These are phyloP conservation scores for Fraxinus dipetala DNA, from an alignment of 305 asterid species.

Conservation along the genomic window DNA sequence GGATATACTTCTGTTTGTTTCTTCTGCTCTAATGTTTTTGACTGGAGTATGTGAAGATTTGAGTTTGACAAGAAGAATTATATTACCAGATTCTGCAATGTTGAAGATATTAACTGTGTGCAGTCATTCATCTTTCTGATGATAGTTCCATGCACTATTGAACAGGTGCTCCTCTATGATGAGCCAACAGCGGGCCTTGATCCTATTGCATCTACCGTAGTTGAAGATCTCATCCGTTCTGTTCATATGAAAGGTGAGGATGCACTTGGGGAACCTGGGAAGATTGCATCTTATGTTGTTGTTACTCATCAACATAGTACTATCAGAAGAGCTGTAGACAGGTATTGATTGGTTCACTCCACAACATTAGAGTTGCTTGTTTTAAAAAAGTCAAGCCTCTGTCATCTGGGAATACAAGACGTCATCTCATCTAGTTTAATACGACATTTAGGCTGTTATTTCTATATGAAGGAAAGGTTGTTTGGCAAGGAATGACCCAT, in stretches of 20 bases:
- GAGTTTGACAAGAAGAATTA: not conserved
- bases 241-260: slow-evolving; percentile 81
- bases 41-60: not conserved
- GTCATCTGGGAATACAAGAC: not conserved
- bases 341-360: slow-evolving; percentile 43
- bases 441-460: slow-evolving; percentile 60
- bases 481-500: slow-evolving; percentile 96
- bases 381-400: slow-evolving; percentile 15
- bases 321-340: slow-evolving; percentile 89
- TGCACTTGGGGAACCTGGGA: slow-evolving; percentile 82
- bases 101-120: not conserved
- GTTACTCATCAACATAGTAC: slow-evolving; percentile 99
- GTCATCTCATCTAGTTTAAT: slow-evolving; percentile 16
- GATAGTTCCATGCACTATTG: slow-evolving; percentile 22
- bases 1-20: not conserved
- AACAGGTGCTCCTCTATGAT: slow-evolving; percentile 87
- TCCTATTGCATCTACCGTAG: slow-evolving; percentile 97
- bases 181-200: slow-evolving; percentile 99
- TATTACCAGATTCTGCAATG: not conserved
- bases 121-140: slow-evolving; percentile 5
- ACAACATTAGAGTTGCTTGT: slow-evolving; percentile 5
- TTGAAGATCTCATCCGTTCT: slow-evolving; percentile 96
- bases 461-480: slow-evolving; percentile 83
- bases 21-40: not conserved
- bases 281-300: slow-evolving; percentile 83